Conservation (phyloP, 257 asterid species). For the Solanum tarijense region DNA sequence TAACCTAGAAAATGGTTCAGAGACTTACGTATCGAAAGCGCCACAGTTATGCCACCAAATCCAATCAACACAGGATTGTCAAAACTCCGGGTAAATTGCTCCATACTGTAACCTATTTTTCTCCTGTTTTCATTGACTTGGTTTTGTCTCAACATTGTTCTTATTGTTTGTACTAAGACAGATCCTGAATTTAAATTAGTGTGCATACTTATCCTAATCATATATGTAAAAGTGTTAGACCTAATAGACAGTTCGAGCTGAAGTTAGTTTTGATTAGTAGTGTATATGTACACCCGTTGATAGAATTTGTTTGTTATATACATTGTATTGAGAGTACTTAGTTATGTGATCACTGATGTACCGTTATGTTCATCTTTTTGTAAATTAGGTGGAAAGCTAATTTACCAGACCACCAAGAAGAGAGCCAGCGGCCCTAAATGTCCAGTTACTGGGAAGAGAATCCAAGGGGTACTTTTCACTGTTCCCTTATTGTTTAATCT, state of each 20-base stretch:
- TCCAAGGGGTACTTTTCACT: constrained; percentile 62
- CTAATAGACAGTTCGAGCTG: neutral
- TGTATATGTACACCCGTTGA: neutral
- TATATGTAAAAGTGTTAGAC: neutral
- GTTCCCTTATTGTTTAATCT: neutral
- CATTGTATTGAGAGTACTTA: neutral
- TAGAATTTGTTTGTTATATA: neutral
- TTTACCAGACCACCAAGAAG: constrained; percentile 67
- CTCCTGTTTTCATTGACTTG: neutral
- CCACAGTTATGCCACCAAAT: constrained; percentile 82
- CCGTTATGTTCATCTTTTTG: neutral
- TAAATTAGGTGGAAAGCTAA: constrained; percentile 56
- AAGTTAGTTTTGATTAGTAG: neutral
- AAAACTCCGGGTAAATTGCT: constrained; percentile 55
- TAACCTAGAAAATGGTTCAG: constrained; percentile 20
- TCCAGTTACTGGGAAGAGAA: constrained; percentile 76
- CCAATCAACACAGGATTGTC: constrained; percentile 71
- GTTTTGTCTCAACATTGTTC: neutral
- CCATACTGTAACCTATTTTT: neutral
- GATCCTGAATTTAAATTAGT: neutral
- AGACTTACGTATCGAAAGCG: constrained; percentile 64
- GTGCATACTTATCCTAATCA: neutral
- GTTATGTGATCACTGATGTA: neutral
- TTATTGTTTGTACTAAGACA: neutral
- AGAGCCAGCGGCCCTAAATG: constrained; percentile 84